phyloP scores from a whole-genome alignment of 2,329 filamentous ascomycete species.

The Aspergillus puulaauensis region DNA sequence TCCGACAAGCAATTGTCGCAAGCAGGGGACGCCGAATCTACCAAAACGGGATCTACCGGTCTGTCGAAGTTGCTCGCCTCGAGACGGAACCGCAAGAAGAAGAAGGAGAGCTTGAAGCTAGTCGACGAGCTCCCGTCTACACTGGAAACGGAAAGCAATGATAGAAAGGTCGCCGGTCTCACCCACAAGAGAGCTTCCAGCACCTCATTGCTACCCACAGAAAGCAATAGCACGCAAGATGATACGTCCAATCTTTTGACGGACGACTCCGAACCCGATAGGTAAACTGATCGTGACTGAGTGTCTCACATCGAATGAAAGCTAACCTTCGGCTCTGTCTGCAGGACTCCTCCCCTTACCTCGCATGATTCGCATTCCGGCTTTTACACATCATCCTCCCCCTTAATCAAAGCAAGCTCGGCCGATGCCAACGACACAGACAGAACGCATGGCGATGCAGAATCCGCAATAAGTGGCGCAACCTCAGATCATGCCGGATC shows the following conservation, averaged over 20 bases:
- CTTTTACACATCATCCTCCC: constrained; percentile 68
- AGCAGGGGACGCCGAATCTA: constrained; percentile 39
- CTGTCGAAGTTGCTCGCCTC: constrained; percentile 54
- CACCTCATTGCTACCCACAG: constrained; percentile 23
- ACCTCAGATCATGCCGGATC: constrained; percentile 37
- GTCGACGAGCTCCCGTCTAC: constrained; percentile 25
- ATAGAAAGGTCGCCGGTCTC: constrained; percentile 7
- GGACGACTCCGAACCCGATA: constrained; percentile 42
- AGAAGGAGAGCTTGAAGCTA: constrained; percentile 24
- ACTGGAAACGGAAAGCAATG: constrained; percentile 19
- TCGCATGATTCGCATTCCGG: constrained; percentile 65
- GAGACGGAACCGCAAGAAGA: constrained; percentile 46
- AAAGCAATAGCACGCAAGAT: constrained; percentile 20
- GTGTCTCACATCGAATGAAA: constrained; percentile 10
- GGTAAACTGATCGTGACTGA: constrained; percentile 27
- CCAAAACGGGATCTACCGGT: constrained; percentile 43
- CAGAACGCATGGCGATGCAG: constrained; percentile 23
- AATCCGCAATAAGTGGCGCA: constrained; percentile 29
- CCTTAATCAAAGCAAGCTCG: constrained; percentile 60
- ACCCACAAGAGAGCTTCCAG: constrained; percentile 24
- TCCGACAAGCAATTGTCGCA: constrained; percentile 39
- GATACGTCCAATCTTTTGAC: constrained; percentile 32
- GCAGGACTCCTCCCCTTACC: constrained; percentile 49
- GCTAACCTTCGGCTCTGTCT: constrained; percentile 21
- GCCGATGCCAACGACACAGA: constrained; percentile 42